Base-by-base conservation (phyloP, 192 early-diverging fungal genomes). In the Martensiomyces pterosporus region DNA sequence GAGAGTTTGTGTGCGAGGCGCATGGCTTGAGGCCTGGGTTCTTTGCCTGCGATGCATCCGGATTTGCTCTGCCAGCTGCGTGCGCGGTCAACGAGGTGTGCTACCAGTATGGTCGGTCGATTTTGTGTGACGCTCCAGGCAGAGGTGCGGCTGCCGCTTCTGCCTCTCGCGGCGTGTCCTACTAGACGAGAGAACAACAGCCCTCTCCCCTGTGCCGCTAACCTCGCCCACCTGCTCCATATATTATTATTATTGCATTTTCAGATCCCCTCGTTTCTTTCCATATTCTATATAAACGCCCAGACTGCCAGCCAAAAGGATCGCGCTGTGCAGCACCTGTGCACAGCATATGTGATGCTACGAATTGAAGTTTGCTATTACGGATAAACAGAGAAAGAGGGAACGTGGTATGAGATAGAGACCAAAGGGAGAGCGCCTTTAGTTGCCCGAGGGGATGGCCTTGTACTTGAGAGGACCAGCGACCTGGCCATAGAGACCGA, bases 401-500 rank as follows among this genome's bases (percentile, higher is more conserved):
- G 34, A 46, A 29, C 25, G 5, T 38, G 15, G 12, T 16, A 12
- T 0, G 24, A 25, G 15, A 9, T 21, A 24, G 22, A 15, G 39
- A 23, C 12, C 27, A 47, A 21, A 52, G 21, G 4, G 8, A 14
- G 9, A n/a, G n/a, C n/a, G n/a, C n/a, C n/a, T n/a, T 43, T 60
- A 73, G 50, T 57, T 73, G 14, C 65, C 71, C 2, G 64, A 75
- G 9, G 71, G 64, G 32, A 75, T 52, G 21, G 48, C 26, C 49
- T 62, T 64, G 48, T 75, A 68, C 39, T 60, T 67, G 44, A 75
- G 71, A 21, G 60, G 71, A 1, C 71, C 71, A 21, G 71, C 71
- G 14, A 75, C 71, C 43, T 75, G 71, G 34, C 86, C 86, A 47
- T 85, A 81, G n/a, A 88, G 69, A 6, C 84, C 84, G 14, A 88